Conservation (phyloP, 495 filamentous ascomycete species). For the Trichocladium antarcticum region DNA sequence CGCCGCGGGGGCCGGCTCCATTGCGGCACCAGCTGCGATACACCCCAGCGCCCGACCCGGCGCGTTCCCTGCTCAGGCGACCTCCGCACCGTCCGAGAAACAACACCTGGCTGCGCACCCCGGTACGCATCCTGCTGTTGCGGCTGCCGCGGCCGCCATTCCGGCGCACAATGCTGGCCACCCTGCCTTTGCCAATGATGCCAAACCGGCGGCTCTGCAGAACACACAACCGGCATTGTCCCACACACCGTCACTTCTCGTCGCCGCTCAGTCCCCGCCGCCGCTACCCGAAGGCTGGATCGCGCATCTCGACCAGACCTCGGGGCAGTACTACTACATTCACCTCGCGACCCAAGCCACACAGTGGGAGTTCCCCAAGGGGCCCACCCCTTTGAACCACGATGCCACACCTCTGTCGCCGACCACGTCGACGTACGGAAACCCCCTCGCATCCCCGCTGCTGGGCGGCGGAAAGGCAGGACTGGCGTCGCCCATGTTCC, state of each 20-base stretch:
- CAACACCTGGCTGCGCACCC: conserved; percentile 10
- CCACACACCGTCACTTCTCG: conserved; percentile 39
- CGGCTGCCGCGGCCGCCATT: conserved; percentile 18
- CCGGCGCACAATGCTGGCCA: conserved; percentile 14
- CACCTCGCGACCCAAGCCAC: conserved; percentile 92
- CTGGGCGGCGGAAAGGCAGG: conserved; percentile 61
- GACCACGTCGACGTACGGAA: conserved; percentile 63
- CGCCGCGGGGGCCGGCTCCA: conserved; percentile 23
- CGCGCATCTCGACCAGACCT: conserved; percentile 86
- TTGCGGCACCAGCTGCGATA: conserved; percentile 1
- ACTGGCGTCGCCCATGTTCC: conserved; percentile 64
- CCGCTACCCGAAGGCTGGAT: conserved; percentile 97
- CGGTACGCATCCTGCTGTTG: conserved; percentile 11
- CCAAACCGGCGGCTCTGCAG: conserved; percentile 33
- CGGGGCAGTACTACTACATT: conserved; percentile 98
- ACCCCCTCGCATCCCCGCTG: conserved; percentile 62
- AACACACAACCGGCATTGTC: conserved; percentile 31
- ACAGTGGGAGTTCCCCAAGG: conserved; percentile 97
- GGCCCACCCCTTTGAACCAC: conserved; percentile 70
- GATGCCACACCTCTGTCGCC: conserved; percentile 71
- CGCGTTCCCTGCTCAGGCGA: not conserved
- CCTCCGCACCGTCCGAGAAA: conserved; percentile 13
- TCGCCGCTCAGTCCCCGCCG: conserved; percentile 70
- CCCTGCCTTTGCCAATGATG: conserved; percentile 81
- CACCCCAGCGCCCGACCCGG: conserved; percentile 3